A percentile compares a stretch with the other conserved stretches of the same genome.
Evolutionary conservation across 768 basidiomycete species (phyloP).

Genomic region (Agaricus blazei): DNA sequence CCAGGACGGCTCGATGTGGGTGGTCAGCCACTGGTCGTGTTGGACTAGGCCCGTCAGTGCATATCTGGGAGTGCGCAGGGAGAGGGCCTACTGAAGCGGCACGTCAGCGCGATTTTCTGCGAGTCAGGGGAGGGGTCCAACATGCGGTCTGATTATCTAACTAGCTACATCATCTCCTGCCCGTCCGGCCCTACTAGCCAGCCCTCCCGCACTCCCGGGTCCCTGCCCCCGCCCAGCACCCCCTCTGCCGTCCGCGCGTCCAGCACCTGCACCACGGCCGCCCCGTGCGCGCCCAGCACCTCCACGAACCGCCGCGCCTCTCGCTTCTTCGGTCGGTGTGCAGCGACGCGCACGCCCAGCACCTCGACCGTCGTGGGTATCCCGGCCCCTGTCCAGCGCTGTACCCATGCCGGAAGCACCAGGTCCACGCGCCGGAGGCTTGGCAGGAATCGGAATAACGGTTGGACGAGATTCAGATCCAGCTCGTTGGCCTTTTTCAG

Average conservation of each 20-base stretch:
- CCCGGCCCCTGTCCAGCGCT: neutral
- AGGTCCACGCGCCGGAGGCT: neutral
- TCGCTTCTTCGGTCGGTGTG: neutral
- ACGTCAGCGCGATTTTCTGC: constrained; percentile 1
- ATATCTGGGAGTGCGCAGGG: neutral
- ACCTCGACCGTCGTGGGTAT: neutral
- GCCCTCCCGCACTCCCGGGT: neutral
- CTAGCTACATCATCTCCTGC: neutral
- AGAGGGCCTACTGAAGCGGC: constrained; percentile 11
- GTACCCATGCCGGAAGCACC: neutral
- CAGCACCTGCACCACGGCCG: neutral
- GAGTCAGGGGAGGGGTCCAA: neutral
- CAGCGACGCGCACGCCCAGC: neutral
- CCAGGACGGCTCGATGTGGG: constrained; percentile 57
- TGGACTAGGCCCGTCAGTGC: constrained; percentile 33
- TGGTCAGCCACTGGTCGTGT: constrained; percentile 75
- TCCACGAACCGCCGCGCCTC: neutral
- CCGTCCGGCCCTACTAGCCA: constrained; percentile 4
- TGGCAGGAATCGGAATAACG: neutral
- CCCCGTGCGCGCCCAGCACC: neutral
- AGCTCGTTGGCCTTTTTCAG: neutral
- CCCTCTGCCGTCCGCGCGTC: neutral
- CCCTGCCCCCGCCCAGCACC: neutral
- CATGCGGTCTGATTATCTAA: neutral
- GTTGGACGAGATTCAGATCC: neutral